Conservation (phyloP, 345 rosid genomes). For the Citrus sinensis region DVS_A1.0 CM039161.1:4074501-4075000, state of each 20-base stretch:
- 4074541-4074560: neutral
- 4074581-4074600: neutral
- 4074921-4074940: neutral
- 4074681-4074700: neutral
- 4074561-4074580: neutral
- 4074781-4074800: slow-evolving; percentile 65
- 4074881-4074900: slow-evolving; percentile 79
- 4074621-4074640: neutral
- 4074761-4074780: slow-evolving; percentile 91
- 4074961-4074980: neutral
- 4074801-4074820: slow-evolving; percentile 73
- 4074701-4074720: neutral
- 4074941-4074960: neutral
- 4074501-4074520: neutral
- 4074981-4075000: neutral
- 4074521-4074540: neutral
- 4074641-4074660: neutral
- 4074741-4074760: slow-evolving; percentile 60
- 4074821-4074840: slow-evolving; percentile 75
- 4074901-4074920: slow-evolving; percentile 14
- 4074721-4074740: neutral
- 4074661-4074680: neutral
- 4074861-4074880: slow-evolving; percentile 90
- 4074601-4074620: neutral
- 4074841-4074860: slow-evolving; percentile 95